Percentiles rank a stretch among this genome's conserved stretches.
phyloP scores from a whole-genome alignment of 2,329 filamentous ascomycete species.

The Aurifilum marmelostoma region DNA sequence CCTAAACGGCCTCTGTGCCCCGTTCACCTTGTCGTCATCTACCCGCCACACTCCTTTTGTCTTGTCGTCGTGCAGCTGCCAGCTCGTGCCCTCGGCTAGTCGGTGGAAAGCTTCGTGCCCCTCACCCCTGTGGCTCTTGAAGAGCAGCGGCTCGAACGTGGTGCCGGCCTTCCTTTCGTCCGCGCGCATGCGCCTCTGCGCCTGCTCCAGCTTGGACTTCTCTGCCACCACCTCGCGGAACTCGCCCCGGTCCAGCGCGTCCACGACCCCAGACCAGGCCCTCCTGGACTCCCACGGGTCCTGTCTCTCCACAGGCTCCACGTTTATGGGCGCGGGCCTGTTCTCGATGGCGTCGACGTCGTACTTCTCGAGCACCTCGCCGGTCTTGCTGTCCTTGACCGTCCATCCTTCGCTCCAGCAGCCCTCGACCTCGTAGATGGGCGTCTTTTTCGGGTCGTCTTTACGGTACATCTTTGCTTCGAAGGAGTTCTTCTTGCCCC shows the following conservation, averaged over 20 bases:
- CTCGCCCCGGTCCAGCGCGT: conserved; percentile 72
- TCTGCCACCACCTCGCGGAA: conserved; percentile 71
- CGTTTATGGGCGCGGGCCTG: conserved; percentile 39
- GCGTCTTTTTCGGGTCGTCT: conserved; percentile 40
- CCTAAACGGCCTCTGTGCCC: conserved; percentile 39
- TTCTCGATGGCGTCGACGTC: conserved; percentile 41
- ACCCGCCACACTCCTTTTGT: conserved; percentile 46
- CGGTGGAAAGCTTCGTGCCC: conserved; percentile 40
- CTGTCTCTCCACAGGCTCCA: conserved; percentile 65
- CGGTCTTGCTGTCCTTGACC: conserved; percentile 39
- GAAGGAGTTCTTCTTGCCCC: conserved; percentile 52
- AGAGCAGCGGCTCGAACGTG: conserved; percentile 47
- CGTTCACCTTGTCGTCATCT: conserved; percentile 33
- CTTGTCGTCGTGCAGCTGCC: conserved; percentile 39
- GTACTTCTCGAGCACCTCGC: conserved; percentile 42
- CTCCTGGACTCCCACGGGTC: conserved; percentile 78
- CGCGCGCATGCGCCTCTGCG: conserved; percentile 74
- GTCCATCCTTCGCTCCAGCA: conserved; percentile 49
- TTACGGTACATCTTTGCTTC: conserved; percentile 47
- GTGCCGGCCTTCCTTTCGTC: conserved; percentile 59
- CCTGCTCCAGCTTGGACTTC: conserved; percentile 81
- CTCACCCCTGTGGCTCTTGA: conserved; percentile 34
- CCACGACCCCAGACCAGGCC: conserved; percentile 79
- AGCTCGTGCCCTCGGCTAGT: conserved; percentile 36
- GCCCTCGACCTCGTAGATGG: conserved; percentile 44